Percentiles rank a stretch among this genome's conserved stretches.
Evolutionary conservation across 129 eudicot species (phyloP).

Genomic region (Daucus carota): DH1_v3.0 NC_030387.2:37215501-37216000

Average conservation of each 20-base stretch:
- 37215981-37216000: not conserved
- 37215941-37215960: slow-evolving; percentile 21
- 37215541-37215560: no score
- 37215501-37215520: not conserved
- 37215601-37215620: not conserved
- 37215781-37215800: not conserved
- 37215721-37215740: not conserved
- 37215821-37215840: not conserved
- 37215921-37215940: slow-evolving; percentile 18
- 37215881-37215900: slow-evolving; percentile 15
- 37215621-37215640: not conserved
- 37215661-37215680: not conserved
- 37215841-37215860: not conserved
- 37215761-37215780: not conserved
- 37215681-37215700: not conserved
- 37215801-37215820: not conserved
- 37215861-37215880: slow-evolving; percentile 19
- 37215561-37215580: not conserved
- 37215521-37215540: not conserved
- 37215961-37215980: slow-evolving; percentile 12
- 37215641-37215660: not conserved
- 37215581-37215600: not conserved
- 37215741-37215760: not conserved
- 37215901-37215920: slow-evolving; percentile 18
- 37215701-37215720: not conserved